A percentile compares a stretch with the other conserved stretches of the same genome.
Evolutionary conservation across 768 basidiomycete genomes (phyloP).

Genomic region (Agrocybe pediades): DNA sequence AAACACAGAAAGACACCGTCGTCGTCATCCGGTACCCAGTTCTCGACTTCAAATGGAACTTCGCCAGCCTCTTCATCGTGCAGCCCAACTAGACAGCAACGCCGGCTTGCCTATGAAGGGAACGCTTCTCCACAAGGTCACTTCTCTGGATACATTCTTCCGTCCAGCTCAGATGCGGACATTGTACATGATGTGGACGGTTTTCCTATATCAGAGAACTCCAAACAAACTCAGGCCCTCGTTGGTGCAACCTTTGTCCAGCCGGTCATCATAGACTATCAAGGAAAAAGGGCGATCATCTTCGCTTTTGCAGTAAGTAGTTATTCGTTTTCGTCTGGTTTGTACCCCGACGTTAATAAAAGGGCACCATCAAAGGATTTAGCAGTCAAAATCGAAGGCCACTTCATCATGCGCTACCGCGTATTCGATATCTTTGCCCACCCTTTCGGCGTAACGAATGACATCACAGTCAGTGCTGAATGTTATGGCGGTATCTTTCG

Average conservation of each 20-base stretch:
- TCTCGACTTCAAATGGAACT: conserved; percentile 8
- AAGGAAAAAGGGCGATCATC: conserved; percentile 55
- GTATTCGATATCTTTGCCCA: conserved; percentile 61
- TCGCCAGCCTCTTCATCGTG: conserved; percentile 1
- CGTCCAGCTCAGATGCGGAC: conserved; percentile 23
- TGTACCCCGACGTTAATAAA: background rate
- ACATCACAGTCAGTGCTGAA: conserved; percentile 58
- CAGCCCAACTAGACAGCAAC: background rate
- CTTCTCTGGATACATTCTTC: conserved; percentile 18
- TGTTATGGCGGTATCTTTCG: conserved; percentile 64
- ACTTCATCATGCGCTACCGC: conserved; percentile 66
- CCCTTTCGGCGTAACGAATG: conserved; percentile 24
- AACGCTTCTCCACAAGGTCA: background rate
- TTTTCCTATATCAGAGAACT: conserved; percentile 46
- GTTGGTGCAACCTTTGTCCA: conserved; percentile 66
- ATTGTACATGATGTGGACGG: conserved; percentile 44
- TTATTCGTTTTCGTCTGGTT: conserved; percentile 21
- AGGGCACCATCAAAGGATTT: conserved; percentile 52
- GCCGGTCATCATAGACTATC: conserved; percentile 54
- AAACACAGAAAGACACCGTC: conserved; percentile 3
- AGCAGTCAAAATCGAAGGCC: conserved; percentile 70
- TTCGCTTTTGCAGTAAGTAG: conserved; percentile 63
- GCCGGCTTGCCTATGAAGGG: background rate
- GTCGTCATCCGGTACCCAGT: conserved; percentile 14
- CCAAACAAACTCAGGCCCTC: conserved; percentile 52